Evolutionary conservation across 208 protist genomes (phyloP).

Genomic region (Leishmania mexicana): DNA sequence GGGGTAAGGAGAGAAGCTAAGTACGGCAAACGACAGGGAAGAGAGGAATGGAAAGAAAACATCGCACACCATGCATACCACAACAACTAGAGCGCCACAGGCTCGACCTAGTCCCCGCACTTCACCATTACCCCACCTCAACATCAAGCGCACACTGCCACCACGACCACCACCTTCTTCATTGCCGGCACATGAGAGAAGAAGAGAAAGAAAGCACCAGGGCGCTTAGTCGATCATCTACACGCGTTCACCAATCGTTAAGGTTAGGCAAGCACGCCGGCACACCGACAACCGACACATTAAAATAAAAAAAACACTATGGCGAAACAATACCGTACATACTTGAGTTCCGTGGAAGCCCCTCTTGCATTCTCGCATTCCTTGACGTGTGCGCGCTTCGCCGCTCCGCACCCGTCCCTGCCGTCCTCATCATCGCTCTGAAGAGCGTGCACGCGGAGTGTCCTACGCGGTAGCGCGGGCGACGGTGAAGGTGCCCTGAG

Average conservation of each 20-base stretch:
- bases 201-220: background rate
- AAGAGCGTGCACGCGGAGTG: background rate
- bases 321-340: background rate
- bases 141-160: background rate
- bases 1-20: background rate
- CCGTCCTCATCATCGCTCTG: background rate
- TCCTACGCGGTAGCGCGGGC: slow-evolving; percentile 16
- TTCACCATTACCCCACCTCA: background rate
- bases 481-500: slow-evolving; percentile 18
- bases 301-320: background rate
- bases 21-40: background rate
- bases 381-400: background rate
- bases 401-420: background rate
- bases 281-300: background rate
- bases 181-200: background rate
- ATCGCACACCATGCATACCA: background rate
- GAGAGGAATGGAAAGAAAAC: background rate
- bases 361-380: background rate
- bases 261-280: background rate
- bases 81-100: background rate
- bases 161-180: background rate
- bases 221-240: background rate
- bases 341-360: background rate
- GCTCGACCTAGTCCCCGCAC: background rate
- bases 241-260: background rate